These are phyloP conservation scores for Sporobolus alterniflorus DNA, from an alignment of 202 grass and related monocot species.

Conservation along the genomic window DNA sequence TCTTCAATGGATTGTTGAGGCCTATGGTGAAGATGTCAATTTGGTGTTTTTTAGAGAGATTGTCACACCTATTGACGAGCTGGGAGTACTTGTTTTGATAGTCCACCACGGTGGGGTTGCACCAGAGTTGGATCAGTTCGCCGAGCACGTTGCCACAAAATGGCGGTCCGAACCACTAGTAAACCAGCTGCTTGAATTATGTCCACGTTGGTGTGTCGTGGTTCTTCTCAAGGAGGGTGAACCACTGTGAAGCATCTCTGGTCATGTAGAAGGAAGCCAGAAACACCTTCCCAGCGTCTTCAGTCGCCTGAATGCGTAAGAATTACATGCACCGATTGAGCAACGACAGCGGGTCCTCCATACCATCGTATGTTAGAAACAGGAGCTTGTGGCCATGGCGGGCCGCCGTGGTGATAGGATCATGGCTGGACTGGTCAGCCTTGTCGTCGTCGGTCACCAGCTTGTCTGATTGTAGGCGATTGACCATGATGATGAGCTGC, in stretches of 20 bases:
- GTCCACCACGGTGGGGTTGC: too few relatives aligned
- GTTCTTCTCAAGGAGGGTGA: background rate
- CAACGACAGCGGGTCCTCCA: background rate
- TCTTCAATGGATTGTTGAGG: background rate
- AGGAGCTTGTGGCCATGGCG: background rate
- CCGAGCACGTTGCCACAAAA: background rate
- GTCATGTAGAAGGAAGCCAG: background rate
- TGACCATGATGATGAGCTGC: too few relatives aligned
- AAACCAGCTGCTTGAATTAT: background rate
- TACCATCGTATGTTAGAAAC: background rate
- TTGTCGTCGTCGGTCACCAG: too few relatives aligned
- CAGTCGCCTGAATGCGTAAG: background rate
- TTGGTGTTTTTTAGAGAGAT: background rate
- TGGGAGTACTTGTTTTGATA: too few relatives aligned
- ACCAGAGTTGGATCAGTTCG: background rate
- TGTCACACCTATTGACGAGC: too few relatives aligned
- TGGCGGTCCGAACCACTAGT: background rate
- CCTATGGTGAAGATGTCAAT: background rate
- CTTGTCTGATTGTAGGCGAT: too few relatives aligned
- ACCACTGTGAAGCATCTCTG: background rate
- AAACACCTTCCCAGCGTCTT: background rate
- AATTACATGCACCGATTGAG: background rate
- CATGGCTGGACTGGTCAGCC: too few relatives aligned
- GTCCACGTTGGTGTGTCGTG: background rate
- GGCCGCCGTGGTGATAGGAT: too few relatives aligned